A percentile compares a stretch with the other conserved stretches of the same genome.
phyloP scores from a whole-genome alignment of 352 stramenopile species.

The Blastocystis sp. region DNA sequence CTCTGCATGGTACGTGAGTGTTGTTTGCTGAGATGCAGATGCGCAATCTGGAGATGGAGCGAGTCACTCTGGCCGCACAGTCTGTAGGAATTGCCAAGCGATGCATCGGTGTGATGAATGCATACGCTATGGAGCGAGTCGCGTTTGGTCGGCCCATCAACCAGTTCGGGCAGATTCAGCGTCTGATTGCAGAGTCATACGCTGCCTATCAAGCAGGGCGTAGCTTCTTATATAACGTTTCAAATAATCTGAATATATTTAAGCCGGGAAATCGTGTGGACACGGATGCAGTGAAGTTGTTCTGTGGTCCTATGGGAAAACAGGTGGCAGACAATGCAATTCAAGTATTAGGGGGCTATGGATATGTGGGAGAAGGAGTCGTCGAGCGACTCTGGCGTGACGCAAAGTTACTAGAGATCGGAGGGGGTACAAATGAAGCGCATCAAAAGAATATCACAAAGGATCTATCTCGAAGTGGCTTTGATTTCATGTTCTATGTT shows the following conservation, averaged over 20 bases:
- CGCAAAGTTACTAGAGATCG: constrained; percentile 98
- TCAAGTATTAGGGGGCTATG: constrained; percentile 88
- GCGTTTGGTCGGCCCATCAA: constrained; percentile 89
- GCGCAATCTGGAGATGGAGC: constrained; percentile 97
- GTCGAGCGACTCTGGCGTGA: constrained; percentile 96
- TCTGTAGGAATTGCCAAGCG: constrained; percentile 85
- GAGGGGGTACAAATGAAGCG: constrained; percentile 93
- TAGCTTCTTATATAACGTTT: constrained; percentile 90
- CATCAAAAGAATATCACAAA: constrained; percentile 95
- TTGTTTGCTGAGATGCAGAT: constrained; percentile 72
- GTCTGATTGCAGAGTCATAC: constrained; percentile 93
- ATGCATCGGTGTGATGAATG: constrained; percentile 93
- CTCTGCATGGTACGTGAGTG: constrained; percentile 75
- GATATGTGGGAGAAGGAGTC: constrained; percentile 97
- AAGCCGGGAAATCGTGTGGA: constrained; percentile 89
- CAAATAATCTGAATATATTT: constrained; percentile 85
- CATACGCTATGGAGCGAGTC: constrained; percentile 81
- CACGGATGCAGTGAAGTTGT: constrained; percentile 96
- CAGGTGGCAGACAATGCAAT: constrained; percentile 92
- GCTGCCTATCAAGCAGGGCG: constrained; percentile 93
- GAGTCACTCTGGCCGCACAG: constrained; percentile 91
- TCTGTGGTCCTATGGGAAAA: constrained; percentile 92
- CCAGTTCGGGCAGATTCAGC: constrained; percentile 87
- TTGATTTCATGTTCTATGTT: constrained; percentile 13
- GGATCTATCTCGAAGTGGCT: constrained; percentile 5